Evolutionary conservation across 768 basidiomycete species (phyloP).

Genomic region (Termitomyces bulborhizus): DNA sequence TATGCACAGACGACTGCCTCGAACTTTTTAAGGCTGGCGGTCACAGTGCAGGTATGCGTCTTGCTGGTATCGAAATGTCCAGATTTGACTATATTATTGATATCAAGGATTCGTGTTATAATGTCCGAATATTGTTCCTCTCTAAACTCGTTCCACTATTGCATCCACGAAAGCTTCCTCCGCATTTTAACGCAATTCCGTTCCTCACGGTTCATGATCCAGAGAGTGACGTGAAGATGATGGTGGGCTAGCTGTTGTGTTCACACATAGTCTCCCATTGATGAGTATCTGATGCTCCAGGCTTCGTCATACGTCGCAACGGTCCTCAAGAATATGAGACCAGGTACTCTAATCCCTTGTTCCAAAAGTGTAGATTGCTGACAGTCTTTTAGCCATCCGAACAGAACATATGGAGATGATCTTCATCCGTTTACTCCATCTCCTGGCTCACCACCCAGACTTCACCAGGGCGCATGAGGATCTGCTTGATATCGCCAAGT

Average conservation of each 20-base stretch:
- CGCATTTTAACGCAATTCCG: slow-evolving; percentile 76
- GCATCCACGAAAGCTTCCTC: slow-evolving; percentile 55
- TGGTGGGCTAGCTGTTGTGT: slow-evolving; percentile 39
- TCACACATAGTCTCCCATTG: not conserved
- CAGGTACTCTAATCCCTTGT: slow-evolving; percentile 27
- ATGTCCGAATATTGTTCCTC: slow-evolving; percentile 77
- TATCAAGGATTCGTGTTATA: slow-evolving; percentile 77
- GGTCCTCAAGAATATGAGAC: slow-evolving; percentile 38
- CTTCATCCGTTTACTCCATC: slow-evolving; percentile 80
- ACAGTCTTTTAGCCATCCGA: slow-evolving; percentile 33
- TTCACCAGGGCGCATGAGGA: slow-evolving; percentile 65
- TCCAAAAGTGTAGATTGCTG: not conserved
- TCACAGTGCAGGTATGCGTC: slow-evolving; percentile 65
- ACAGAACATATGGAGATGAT: slow-evolving; percentile 73
- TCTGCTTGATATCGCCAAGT: slow-evolving; percentile 79
- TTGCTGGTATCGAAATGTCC: not conserved
- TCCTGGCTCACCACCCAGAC: slow-evolving; percentile 94
- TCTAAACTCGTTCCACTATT: slow-evolving; percentile 65
- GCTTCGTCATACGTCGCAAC: slow-evolving; percentile 51
- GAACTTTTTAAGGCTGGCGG: slow-evolving; percentile 63
- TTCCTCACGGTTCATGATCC: slow-evolving; percentile 92
- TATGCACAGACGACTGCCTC: slow-evolving; percentile 53
- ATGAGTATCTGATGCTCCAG: slow-evolving; percentile 21
- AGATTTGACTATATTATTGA: not conserved
- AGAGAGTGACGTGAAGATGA: slow-evolving; percentile 67